Percentiles rank a stretch among this genome's conserved stretches.
These are phyloP conservation scores for Saccharomycopsis fermentans DNA, from an alignment of 805 yeast species.

Conservation along the genomic window DNA sequence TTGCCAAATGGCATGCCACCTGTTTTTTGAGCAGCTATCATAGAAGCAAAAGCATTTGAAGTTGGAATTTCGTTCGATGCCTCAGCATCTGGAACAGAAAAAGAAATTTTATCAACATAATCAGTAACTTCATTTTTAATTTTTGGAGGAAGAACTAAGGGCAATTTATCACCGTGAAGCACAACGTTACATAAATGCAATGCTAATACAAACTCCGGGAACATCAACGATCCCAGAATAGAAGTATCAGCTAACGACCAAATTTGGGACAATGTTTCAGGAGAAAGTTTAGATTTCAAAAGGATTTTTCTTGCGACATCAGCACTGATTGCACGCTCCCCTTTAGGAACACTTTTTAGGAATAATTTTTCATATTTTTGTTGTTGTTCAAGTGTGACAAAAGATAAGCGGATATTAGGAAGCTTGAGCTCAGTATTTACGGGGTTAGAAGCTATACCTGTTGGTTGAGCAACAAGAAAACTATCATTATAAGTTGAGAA, in stretches of 20 bases:
- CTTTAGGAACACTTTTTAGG: constrained; percentile 58
- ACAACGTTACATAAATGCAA: constrained; percentile 77
- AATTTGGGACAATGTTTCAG: constrained; percentile 68
- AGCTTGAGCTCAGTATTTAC: constrained; percentile 53
- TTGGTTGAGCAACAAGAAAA: constrained; percentile 29
- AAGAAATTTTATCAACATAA: constrained; percentile 77
- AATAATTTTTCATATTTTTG: constrained; percentile 77
- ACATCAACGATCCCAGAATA: constrained; percentile 72
- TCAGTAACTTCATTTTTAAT: constrained; percentile 78
- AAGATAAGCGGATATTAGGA: constrained; percentile 71
- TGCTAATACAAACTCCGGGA: constrained; percentile 91
- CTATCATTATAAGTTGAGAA: constrained; percentile 18
- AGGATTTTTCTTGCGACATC: constrained; percentile 71
- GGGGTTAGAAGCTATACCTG: constrained; percentile 34
- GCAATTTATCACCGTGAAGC: constrained; percentile 69
- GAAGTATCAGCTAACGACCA: constrained; percentile 91
- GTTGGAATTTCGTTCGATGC: constrained; percentile 1
- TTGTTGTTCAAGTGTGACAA: constrained; percentile 79
- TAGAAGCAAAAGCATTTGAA: constrained; percentile 33
- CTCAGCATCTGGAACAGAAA: constrained; percentile 42
- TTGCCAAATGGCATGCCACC: constrained; percentile 17
- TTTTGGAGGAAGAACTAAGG: constrained; percentile 58
- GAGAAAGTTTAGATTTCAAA: constrained; percentile 67
- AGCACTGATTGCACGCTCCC: constrained; percentile 45
- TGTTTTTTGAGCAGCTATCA: constrained; percentile 23